Evolutionary conservation across 1,139 yeast genomes (phyloP).

Genomic region (Diutina rugosa): DNA sequence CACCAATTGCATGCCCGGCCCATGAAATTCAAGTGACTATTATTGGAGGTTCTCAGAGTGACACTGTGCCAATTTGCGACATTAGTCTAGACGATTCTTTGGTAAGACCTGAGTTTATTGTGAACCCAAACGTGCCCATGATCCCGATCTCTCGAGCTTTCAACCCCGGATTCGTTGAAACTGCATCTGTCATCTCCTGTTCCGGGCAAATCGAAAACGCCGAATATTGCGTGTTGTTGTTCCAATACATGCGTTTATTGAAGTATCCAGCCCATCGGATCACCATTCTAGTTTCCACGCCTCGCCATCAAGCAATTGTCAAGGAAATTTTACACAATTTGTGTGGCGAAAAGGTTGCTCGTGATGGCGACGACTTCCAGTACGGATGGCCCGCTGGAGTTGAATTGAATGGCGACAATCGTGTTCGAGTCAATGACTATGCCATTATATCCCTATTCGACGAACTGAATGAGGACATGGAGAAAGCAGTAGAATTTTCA

Average conservation of each 20-base stretch:
- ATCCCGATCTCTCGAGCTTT: neutral
- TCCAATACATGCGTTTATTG: neutral
- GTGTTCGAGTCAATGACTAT: neutral
- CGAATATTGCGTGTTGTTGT: neutral
- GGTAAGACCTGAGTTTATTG: neutral
- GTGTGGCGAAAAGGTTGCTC: neutral
- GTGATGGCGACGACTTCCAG: neutral
- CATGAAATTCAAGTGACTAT: neutral
- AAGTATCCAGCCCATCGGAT: neutral
- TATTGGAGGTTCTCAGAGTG: neutral
- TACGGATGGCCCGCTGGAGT: neutral
- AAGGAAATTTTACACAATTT: neutral
- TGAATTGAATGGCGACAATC: neutral
- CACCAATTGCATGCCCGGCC: neutral
- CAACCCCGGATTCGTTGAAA: neutral
- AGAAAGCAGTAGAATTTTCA: neutral
- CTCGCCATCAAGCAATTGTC: neutral
- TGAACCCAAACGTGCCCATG: too few relatives aligned
- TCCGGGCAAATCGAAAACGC: neutral
- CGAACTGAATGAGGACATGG: neutral
- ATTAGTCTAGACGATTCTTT: neutral
- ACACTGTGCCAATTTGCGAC: neutral
- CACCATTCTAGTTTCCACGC: neutral
- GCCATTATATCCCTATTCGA: neutral
- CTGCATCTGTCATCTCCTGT: neutral